Evolutionary conservation across 2,329 filamentous ascomycete species (phyloP).

Genomic region (Pseudocercospora musae): DNA sequence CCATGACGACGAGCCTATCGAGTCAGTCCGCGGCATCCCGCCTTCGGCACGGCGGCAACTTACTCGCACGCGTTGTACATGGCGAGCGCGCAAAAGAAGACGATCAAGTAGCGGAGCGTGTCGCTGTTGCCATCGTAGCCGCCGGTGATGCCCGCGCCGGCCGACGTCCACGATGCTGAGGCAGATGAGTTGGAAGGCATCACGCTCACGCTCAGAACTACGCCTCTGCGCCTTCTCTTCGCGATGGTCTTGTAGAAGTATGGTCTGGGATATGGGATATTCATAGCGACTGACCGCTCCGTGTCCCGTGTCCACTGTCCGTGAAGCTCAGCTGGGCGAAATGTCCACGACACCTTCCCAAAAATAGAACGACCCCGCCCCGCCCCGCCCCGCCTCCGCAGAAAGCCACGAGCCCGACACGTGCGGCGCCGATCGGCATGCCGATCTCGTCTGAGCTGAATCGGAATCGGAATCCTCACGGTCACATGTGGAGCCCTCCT

Average conservation of each 20-base stretch:
- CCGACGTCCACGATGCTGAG: slow-evolving; percentile 29
- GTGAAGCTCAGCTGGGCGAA: background rate
- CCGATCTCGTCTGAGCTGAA: too few relatives aligned
- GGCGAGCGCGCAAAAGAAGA: slow-evolving; percentile 31
- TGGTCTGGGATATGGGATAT: too few relatives aligned
- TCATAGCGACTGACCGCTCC: background rate
- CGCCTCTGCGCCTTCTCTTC: too few relatives aligned
- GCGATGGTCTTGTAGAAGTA: too few relatives aligned
- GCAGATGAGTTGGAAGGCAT: slow-evolving; percentile 3
- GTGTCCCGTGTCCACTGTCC: background rate
- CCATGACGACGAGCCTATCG: slow-evolving; percentile 41
- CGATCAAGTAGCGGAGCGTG: slow-evolving; percentile 30
- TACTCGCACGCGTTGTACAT: slow-evolving; percentile 30
- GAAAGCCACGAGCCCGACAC: background rate
- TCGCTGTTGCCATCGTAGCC: slow-evolving; percentile 25
- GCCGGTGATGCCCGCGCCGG: slow-evolving; percentile 27
- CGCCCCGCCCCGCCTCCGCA: background rate
- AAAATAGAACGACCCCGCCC: too few relatives aligned
- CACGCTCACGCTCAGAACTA: background rate
- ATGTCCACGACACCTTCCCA: too few relatives aligned
- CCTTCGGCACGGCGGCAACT: background rate
- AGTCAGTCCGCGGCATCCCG: slow-evolving; percentile 31
- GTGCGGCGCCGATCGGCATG: background rate
- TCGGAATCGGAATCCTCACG: too few relatives aligned
- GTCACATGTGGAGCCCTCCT: too few relatives aligned